These are phyloP conservation scores for Corniculantispora saksenae DNA, from an alignment of 2,329 filamentous ascomycete genomes.

Conservation along the genomic window DNA sequence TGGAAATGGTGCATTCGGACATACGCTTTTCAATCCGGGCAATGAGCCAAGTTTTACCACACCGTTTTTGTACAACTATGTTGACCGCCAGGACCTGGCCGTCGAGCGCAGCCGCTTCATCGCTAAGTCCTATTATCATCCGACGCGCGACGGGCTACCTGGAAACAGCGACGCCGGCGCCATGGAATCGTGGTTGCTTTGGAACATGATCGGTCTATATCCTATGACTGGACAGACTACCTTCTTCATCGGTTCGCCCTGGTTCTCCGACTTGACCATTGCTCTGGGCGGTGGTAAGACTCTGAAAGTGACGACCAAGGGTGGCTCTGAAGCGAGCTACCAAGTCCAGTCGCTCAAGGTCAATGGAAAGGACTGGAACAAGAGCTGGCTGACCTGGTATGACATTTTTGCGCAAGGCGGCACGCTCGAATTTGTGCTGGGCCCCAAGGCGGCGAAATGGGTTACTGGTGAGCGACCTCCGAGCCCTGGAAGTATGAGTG, in stretches of 20 bases:
- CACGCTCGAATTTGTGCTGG: conserved; percentile 65
- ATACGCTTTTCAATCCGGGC: conserved; percentile 66
- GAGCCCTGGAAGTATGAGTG: conserved; percentile 49
- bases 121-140: conserved; percentile 60
- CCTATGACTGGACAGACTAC: conserved; percentile 69
- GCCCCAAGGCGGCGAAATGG: conserved; percentile 54
- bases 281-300: conserved; percentile 55
- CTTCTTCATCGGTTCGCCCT: conserved; percentile 65
- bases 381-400: conserved; percentile 65
- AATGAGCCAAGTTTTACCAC: conserved; percentile 69
- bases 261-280: conserved; percentile 62
- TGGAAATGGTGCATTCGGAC: conserved; percentile 45
- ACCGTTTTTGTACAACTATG: conserved; percentile 70
- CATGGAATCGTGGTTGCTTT: conserved; percentile 71
- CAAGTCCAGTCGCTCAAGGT: conserved; percentile 68
- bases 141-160: conserved; percentile 58
- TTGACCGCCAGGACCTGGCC: conserved; percentile 61
- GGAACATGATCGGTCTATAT: conserved; percentile 69
- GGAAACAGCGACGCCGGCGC: conserved; percentile 72
- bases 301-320: conserved; percentile 55
- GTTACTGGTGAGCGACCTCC: conserved; percentile 61
- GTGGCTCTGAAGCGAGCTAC: conserved; percentile 48
- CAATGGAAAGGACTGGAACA: conserved; percentile 63
- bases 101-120: conserved; percentile 60
- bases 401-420: conserved; percentile 67